Evolutionary conservation across 2,329 filamentous ascomycete genomes (phyloP), one percentile per base, ranked within the genome.

Genomic region (Cordyceps fumosorosea): DNA sequence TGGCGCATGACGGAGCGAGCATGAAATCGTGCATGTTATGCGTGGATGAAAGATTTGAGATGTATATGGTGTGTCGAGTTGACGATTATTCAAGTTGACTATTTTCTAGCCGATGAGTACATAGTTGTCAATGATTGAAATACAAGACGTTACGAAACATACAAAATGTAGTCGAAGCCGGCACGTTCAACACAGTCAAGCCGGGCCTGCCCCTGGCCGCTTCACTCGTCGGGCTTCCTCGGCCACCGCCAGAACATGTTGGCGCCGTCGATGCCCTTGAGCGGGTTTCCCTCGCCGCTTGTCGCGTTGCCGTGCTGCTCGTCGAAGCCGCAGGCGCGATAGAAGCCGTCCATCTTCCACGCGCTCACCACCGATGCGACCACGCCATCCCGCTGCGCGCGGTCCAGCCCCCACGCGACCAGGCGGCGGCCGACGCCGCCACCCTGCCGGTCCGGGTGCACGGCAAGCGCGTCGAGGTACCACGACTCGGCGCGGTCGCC

Each of bases 401-500:
- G 66, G 0, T 74, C 67, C 0, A 80, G 64, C 0, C 78, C 78
- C 76, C 76, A 79, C 26, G 68, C 60, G 12, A 78, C 76, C 8
- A 81, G 70, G 26, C 65, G 65, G 5, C 68, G 69, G 1, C 77
- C 78, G 12, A 75, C 60, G 2, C 72, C 74, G 45, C 66, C 66
- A 5, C 74, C 70, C 52, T 79, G 76, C 32, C 70, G 72, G 5
- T 72, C 70, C 0, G 78, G 78, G 52, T 75, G 71, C 1, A 77
- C 70, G n/a, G 69, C 71, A 8, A 77, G 65, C 2, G 70, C 59
- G 5, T 75, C 70, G 3, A 80, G 70, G 55, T 74, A 76, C 74
- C 74, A 79, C 22, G 71, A 73, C 20, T 76, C 68, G 0, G 63
- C 65, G 6, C 74, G 68, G 3, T 62, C 47, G 11, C 70, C 70